Percentiles rank a stretch among this genome's conserved stretches.
Conservation (phyloP, 2,329 filamentous ascomycete species). For the Aureobasidium zeae region DNA sequence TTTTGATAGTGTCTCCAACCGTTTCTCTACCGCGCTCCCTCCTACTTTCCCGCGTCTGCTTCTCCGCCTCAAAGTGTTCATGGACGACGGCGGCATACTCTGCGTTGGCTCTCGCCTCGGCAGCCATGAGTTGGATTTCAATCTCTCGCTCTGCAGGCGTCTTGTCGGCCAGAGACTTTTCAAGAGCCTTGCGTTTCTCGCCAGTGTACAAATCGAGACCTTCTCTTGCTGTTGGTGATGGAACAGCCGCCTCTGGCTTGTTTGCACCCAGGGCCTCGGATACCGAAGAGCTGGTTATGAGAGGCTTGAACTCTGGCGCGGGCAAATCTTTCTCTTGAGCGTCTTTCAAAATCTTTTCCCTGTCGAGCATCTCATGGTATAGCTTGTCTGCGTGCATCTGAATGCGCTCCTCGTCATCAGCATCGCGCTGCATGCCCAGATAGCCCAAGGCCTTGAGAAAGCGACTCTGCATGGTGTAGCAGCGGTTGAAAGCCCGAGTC, state of each 20-base stretch:
- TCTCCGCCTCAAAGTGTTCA: conserved; percentile 48
- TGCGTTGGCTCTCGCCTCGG: conserved; percentile 52
- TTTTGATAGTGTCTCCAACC: conserved; percentile 33
- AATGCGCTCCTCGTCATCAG: conserved; percentile 66
- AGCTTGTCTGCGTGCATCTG: conserved; percentile 93
- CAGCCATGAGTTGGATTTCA: conserved; percentile 55
- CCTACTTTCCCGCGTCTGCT: conserved; percentile 45
- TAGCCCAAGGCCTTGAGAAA: conserved; percentile 89
- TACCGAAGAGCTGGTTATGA: conserved; percentile 34
- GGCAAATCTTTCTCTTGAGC: conserved; percentile 49
- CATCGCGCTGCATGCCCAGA: conserved; percentile 55
- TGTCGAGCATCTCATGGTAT: conserved; percentile 76
- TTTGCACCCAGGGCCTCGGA: conserved; percentile 23
- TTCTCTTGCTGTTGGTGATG: background rate
- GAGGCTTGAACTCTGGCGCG: conserved; percentile 50
- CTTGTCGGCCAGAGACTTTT: conserved; percentile 27
- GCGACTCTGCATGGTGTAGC: conserved; percentile 83
- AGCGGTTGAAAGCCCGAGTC: conserved; percentile 69
- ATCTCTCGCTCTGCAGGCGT: conserved; percentile 46
- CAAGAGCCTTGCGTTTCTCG: conserved; percentile 24
- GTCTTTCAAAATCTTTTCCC: conserved; percentile 65
- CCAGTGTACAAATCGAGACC: conserved; percentile 19
- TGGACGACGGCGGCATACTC: conserved; percentile 51
- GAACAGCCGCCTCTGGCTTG: background rate
- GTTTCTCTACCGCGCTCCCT: conserved; percentile 46